phyloP scores from a whole-genome alignment of 371 early-diverging fungal species.

The Haplosporangium sp. region DNA sequence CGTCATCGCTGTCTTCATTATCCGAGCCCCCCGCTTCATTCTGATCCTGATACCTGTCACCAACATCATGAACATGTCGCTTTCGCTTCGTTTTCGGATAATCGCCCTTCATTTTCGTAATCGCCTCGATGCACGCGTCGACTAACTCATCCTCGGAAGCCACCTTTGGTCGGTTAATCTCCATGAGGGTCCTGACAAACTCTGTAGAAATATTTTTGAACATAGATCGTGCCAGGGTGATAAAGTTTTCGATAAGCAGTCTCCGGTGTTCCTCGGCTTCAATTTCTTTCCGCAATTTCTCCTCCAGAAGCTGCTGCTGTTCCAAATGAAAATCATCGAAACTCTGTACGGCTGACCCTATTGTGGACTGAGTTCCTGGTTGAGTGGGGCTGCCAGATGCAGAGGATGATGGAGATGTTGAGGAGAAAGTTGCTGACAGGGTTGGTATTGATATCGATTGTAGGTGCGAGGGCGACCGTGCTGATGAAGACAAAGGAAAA shows the following conservation, averaged over 20 bases:
- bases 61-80: slow-evolving; percentile 10
- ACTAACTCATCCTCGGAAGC: slow-evolving; percentile 22
- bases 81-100: slow-evolving; percentile 42
- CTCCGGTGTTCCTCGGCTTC: background rate
- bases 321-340: slow-evolving; percentile 35
- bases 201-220: slow-evolving; percentile 38
- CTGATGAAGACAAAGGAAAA: too few relatives aligned
- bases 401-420: background rate
- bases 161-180: slow-evolving; percentile 14
- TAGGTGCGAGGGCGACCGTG: too few relatives aligned
- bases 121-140: slow-evolving; percentile 35
- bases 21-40: background rate
- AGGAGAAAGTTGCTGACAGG: too few relatives aligned
- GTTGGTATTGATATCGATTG: too few relatives aligned
- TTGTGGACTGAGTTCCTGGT: background rate
- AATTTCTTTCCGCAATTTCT: background rate
- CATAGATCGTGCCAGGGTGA: slow-evolving; percentile 30
- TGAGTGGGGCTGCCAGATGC: background rate
- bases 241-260: slow-evolving; percentile 19
- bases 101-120: slow-evolving; percentile 25
- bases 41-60: background rate
- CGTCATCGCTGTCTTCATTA: slow-evolving; percentile 1
- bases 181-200: slow-evolving; percentile 22
- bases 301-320: slow-evolving; percentile 8
- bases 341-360: background rate